A percentile compares a stretch with the other conserved stretches of the same genome.
phyloP scores from a whole-genome alignment of 2,329 filamentous ascomycete species.

The Ophiostoma montium region DNA sequence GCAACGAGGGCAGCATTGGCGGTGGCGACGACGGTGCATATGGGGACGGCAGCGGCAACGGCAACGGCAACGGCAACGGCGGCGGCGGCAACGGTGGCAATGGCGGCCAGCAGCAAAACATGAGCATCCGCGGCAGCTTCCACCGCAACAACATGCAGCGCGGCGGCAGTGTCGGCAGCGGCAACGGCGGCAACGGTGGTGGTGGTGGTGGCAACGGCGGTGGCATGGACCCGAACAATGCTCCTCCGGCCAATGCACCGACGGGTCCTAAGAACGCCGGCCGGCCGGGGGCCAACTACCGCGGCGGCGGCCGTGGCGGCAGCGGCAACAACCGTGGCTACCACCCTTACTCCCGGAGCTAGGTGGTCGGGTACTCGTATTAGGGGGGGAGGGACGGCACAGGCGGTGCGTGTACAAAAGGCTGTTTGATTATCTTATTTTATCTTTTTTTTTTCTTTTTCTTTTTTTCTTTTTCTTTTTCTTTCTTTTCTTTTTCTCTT shows the following conservation, averaged over 20 bases:
- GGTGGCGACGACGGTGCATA: conserved; percentile 66
- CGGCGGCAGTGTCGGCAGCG: conserved; percentile 17
- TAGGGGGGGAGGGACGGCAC: background rate
- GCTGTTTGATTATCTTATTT: too few species aligned
- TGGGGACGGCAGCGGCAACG: conserved; percentile 48
- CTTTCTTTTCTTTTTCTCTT: background rate
- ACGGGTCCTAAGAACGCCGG: conserved; percentile 95
- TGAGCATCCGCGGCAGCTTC: conserved; percentile 21
- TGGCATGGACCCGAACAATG: conserved; percentile 39
- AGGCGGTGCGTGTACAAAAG: background rate
- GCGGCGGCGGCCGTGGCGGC: conserved; percentile 67
- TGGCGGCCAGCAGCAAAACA: conserved; percentile 25
- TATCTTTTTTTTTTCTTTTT: background rate
- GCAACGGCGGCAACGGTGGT: conserved; percentile 17
- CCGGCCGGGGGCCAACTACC: conserved; percentile 81
- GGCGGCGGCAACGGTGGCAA: background rate
- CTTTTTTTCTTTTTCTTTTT: background rate
- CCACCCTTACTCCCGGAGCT: conserved; percentile 52
- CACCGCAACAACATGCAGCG: conserved; percentile 24
- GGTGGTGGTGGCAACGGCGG: conserved; percentile 15
- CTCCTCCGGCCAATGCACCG: conserved; percentile 66
- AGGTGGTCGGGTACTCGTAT: conserved; percentile 3
- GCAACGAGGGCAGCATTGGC: background rate
- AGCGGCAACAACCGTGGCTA: conserved; percentile 46
- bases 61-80: background rate